Evolutionary conservation across 768 basidiomycete genomes (phyloP).

Genomic region (Daedaleopsis nitida): DNA sequence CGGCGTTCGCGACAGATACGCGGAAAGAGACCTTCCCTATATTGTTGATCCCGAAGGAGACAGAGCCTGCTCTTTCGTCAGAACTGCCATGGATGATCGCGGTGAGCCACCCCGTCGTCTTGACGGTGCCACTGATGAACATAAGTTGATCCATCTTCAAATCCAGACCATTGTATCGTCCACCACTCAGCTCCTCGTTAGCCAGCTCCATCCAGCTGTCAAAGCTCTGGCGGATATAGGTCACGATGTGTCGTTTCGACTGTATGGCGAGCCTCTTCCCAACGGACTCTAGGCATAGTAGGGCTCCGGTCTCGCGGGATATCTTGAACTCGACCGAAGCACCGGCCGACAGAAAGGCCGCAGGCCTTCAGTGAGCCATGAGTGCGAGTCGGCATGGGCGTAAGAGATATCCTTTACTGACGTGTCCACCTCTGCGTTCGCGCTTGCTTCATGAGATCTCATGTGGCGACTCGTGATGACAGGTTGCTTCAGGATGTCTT

Average conservation of each 20-base stretch:
- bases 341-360: too few relatives aligned
- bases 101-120: constrained; percentile 8
- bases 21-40: neutral
- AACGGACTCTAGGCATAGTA: constrained; percentile 2
- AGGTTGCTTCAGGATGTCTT: neutral
- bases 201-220: constrained; percentile 12
- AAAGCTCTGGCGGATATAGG: constrained; percentile 15
- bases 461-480: neutral
- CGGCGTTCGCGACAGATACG: neutral
- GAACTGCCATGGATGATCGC: neutral
- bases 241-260: constrained; percentile 12
- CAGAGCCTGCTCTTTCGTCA: neutral
- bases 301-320: neutral
- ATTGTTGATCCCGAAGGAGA: neutral
- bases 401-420: neutral
- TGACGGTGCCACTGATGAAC: constrained; percentile 15
- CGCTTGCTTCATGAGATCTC: too few relatives aligned
- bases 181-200: constrained; percentile 9
- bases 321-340: too few relatives aligned
- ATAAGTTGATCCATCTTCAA: neutral
- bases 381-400: neutral
- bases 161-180: neutral
- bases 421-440: too few relatives aligned
- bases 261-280: neutral
- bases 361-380: too few relatives aligned